These are phyloP conservation scores for Nepenthes gracilis DNA, from an alignment of 148 eudicot species.

Conservation along the genomic window DNA sequence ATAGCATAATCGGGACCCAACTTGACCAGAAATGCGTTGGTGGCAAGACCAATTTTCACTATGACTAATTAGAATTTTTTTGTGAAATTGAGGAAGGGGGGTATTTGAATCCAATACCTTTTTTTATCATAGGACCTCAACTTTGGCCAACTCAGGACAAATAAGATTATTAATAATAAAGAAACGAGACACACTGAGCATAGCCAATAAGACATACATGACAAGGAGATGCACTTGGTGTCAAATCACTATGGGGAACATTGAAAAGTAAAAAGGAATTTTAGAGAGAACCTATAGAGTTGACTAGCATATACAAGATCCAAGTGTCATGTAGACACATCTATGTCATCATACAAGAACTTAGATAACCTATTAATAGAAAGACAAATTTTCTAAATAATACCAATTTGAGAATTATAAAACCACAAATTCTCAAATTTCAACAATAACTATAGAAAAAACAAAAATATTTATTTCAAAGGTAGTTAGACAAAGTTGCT, in stretches of 20 bases:
- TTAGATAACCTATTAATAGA: slow-evolving; percentile 16
- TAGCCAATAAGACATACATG: not conserved
- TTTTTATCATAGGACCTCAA: no score
- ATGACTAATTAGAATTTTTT: no score
- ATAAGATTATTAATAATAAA: not conserved
- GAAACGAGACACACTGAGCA: not conserved
- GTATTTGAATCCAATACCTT: no score
- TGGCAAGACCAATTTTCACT: no score
- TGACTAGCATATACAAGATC: slow-evolving; percentile 15
- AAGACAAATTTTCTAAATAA: slow-evolving; percentile 10
- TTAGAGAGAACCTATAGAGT: slow-evolving; percentile 2
- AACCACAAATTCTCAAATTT: not conserved
- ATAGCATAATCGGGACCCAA: no score
- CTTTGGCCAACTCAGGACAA: not conserved
- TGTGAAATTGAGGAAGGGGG: no score
- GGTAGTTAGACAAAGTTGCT: not conserved
- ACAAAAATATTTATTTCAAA: no score
- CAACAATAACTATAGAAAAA: not conserved
- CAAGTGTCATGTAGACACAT: slow-evolving; percentile 13
- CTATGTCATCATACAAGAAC: slow-evolving; percentile 22
- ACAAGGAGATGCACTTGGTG: not conserved
- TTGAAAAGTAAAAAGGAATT: not conserved
- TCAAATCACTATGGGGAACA: not conserved
- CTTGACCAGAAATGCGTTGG: no score
- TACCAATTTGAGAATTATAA: slow-evolving; percentile 1